Conservation (phyloP, 345 rosid species). For the Pistacia integerrima region DNA sequence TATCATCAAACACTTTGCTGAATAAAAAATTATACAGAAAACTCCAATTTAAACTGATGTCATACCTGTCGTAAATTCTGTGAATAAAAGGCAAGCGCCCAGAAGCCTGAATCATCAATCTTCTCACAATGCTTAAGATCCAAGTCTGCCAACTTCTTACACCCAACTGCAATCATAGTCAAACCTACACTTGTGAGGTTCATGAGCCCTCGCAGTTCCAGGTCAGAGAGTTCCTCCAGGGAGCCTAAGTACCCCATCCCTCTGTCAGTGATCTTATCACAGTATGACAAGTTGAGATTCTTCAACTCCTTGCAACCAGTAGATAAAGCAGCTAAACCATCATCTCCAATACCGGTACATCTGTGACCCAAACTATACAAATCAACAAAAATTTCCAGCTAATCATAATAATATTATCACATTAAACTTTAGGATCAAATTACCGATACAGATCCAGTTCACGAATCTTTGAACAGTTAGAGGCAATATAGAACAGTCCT, state of each 20-base stretch:
- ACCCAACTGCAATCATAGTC: slow-evolving; percentile 59
- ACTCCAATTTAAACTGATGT: background rate
- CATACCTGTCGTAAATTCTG: slow-evolving; percentile 83
- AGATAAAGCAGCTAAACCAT: slow-evolving; percentile 71
- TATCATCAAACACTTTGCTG: background rate
- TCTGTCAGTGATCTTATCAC: slow-evolving; percentile 57
- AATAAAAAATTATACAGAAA: background rate
- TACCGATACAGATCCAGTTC: slow-evolving; percentile 94
- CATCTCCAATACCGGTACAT: slow-evolving; percentile 69
- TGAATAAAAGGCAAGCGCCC: slow-evolving; percentile 67
- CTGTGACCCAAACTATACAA: slow-evolving; percentile 36
- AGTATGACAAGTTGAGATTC: slow-evolving; percentile 80
- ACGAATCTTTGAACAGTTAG: slow-evolving; percentile 59
- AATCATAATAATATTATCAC: background rate
- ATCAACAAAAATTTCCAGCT: background rate
- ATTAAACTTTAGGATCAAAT: slow-evolving; percentile 15
- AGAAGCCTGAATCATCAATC: slow-evolving; percentile 76
- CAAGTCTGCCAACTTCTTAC: slow-evolving; percentile 61
- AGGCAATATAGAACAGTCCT: slow-evolving; percentile 65
- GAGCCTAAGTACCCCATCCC: slow-evolving; percentile 57
- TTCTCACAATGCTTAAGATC: slow-evolving; percentile 77
- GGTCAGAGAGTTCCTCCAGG: slow-evolving; percentile 60
- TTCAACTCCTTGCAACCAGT: slow-evolving; percentile 76
- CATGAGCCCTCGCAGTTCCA: slow-evolving; percentile 68
- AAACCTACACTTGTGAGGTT: slow-evolving; percentile 69